A percentile compares a stretch with the other conserved stretches of the same genome.
Conservation (phyloP, 495 filamentous ascomycete species). For the Aspergillus diversus region DNA sequence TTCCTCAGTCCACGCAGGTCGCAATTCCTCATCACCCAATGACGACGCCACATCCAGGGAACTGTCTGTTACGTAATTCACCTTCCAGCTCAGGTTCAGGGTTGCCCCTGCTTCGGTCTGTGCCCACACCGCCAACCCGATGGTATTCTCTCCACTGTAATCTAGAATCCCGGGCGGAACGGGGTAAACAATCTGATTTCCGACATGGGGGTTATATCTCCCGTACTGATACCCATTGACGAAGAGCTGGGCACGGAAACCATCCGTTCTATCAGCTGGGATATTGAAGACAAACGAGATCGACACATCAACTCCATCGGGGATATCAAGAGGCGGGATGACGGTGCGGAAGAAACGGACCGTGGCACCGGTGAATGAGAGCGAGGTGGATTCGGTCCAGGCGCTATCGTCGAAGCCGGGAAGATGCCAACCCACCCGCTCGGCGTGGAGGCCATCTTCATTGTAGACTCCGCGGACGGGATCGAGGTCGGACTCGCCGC, state of each 20-base stretch:
- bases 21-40: conserved; percentile 41
- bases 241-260: conserved; percentile 45
- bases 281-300: conserved; percentile 48
- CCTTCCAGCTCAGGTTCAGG: conserved; percentile 40
- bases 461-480: conserved; percentile 70
- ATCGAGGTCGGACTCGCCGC: conserved; percentile 70
- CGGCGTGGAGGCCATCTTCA: conserved; percentile 71
- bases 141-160: conserved; percentile 47
- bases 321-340: conserved; percentile 54
- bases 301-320: conserved; percentile 43
- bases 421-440: conserved; percentile 68
- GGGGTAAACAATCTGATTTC: conserved; percentile 55
- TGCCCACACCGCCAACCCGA: conserved; percentile 53
- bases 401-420: conserved; percentile 56
- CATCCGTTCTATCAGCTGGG: conserved; percentile 24
- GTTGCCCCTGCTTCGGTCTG: conserved; percentile 47
- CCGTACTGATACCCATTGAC: conserved; percentile 58
- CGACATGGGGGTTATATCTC: conserved; percentile 53
- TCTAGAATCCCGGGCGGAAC: conserved; percentile 54
- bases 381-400: conserved; percentile 37
- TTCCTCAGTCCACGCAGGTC: conserved; percentile 44
- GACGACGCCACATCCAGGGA: conserved; percentile 42
- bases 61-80: conserved; percentile 45
- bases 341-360: conserved; percentile 65
- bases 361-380: conserved; percentile 45